These are phyloP conservation scores for Melastoma candidum DNA, from an alignment of 441 rosid genomes.

Conservation along the genomic window DNA sequence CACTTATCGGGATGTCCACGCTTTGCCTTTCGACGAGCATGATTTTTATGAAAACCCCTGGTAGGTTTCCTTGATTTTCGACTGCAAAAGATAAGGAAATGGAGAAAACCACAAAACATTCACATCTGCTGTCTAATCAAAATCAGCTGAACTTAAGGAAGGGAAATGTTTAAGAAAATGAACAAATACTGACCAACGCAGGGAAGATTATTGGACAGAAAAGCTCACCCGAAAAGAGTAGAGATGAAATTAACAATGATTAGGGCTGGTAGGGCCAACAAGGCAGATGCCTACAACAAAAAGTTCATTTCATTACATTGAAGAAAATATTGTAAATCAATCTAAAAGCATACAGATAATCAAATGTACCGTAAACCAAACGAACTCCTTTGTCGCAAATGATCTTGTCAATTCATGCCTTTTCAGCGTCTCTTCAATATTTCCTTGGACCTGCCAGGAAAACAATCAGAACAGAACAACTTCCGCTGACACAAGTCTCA, in stretches of 20 bases:
- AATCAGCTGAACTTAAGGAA: not conserved
- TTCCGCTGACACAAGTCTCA: too few species aligned
- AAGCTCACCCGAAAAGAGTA: constrained; percentile 48
- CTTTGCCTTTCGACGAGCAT: constrained; percentile 49
- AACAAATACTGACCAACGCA: not conserved
- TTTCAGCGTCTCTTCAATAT: constrained; percentile 56
- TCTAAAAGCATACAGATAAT: constrained; percentile 1
- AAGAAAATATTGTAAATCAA: not conserved
- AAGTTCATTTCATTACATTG: constrained; percentile 1
- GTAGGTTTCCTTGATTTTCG: constrained; percentile 40
- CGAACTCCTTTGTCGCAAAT: constrained; percentile 84
- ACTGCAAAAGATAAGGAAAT: constrained; percentile 26
- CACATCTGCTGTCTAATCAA: not conserved
- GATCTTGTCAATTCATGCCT: constrained; percentile 70
- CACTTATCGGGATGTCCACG: constrained; percentile 57
- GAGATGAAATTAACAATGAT: constrained; percentile 38
- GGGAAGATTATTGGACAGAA: not conserved
- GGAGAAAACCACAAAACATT: constrained; percentile 1
- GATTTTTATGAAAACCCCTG: constrained; percentile 25
- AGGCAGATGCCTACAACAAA: constrained; percentile 70
- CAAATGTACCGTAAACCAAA: constrained; percentile 68
- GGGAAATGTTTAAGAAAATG: too few species aligned
- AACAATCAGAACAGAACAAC: constrained; percentile 6
- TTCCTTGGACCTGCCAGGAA: constrained; percentile 51
- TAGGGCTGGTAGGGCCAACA: constrained; percentile 60